Evolutionary conservation across 2,329 filamentous ascomycete species (phyloP), one percentile per base, ranked within the genome.

Genomic region (Cladosporium sp.): DNA sequence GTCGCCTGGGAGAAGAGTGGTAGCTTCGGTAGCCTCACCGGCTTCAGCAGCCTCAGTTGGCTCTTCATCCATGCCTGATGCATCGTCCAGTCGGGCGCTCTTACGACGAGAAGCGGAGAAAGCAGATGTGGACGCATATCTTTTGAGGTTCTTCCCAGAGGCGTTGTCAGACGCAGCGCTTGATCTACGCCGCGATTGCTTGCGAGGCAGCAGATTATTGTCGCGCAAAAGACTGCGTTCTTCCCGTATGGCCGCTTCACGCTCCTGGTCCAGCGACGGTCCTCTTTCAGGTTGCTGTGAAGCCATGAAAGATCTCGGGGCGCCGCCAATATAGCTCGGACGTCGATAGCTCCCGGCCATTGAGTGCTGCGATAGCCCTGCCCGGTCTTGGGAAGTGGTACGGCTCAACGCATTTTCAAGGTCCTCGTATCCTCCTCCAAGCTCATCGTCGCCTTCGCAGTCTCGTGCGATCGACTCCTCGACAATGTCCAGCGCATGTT

Each of bases 281-380:
- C 24, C 47, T 28, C 62, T 82, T 76, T 75, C 80, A 68, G 78
- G 80, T 34, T 88, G 70, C 64, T 75, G 78, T 83, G 90, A 67
- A 84, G 87, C 87, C 30, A 92, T 85, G 66, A 96, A 83, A 3
- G 90, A 89, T 64, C 92, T 84, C 1, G 88, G 85, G 28, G 89
- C 89, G 14, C 90, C 90, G 34, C 90, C 88, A 52, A 95, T 88
- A 74, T 89, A 90, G 71, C 88, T 91, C 0, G 92, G 92, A 55
- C 92, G 86, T 65, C 91, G 87, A 79, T 95, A 97, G 36, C 86
- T 86, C 41, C 86, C 84, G 21, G 84, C 82, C 80, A 90, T 83
- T 18, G 86, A 85, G 67, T 81, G 78, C 47, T 71, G 65, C 44
- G 64, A 59, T 14, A 60, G 32, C 67, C 67, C 65, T 71, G 62